These are phyloP conservation scores for Kwoniella europaea DNA, from an alignment of 768 basidiomycete genomes.

Conservation along the genomic window DNA sequence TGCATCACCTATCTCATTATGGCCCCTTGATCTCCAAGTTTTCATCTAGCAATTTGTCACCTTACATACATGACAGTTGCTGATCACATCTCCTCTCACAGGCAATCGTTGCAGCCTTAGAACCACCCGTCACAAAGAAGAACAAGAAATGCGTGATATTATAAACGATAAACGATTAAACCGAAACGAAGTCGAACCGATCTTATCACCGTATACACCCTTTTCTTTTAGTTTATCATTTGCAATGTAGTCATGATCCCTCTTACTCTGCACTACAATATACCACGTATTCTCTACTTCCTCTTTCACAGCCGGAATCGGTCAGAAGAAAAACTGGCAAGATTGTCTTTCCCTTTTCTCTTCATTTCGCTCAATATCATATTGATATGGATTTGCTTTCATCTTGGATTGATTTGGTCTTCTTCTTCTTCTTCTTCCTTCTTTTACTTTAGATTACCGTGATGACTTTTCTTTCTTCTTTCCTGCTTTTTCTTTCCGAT, in stretches of 20 bases:
- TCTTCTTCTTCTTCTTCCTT: no score
- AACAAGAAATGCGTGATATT: conserved; percentile 83
- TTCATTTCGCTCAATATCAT: not conserved
- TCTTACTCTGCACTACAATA: conserved; percentile 6
- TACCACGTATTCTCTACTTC: conserved; percentile 6
- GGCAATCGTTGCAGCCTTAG: conserved; percentile 98
- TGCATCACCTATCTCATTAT: no score
- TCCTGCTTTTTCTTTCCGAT: no score
- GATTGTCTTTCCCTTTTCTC: not conserved
- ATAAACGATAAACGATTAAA: conserved; percentile 60
- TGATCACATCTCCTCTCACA: conserved; percentile 52
- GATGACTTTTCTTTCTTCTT: no score
- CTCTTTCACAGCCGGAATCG: not conserved
- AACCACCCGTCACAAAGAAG: conserved; percentile 90
- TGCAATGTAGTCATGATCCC: conserved; percentile 6
- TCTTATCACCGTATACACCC: not conserved
- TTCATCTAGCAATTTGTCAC: no score
- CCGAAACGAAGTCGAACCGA: no score
- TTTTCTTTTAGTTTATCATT: not conserved
- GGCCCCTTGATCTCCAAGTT: no score
- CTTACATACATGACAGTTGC: not conserved
- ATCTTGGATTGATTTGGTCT: no score
- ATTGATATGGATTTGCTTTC: no score
- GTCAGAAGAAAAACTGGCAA: no score
- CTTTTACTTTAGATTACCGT: no score